Evolutionary conservation across 345 rosid species (phyloP).

Genomic region (Dipteronia dyeriana): DNA sequence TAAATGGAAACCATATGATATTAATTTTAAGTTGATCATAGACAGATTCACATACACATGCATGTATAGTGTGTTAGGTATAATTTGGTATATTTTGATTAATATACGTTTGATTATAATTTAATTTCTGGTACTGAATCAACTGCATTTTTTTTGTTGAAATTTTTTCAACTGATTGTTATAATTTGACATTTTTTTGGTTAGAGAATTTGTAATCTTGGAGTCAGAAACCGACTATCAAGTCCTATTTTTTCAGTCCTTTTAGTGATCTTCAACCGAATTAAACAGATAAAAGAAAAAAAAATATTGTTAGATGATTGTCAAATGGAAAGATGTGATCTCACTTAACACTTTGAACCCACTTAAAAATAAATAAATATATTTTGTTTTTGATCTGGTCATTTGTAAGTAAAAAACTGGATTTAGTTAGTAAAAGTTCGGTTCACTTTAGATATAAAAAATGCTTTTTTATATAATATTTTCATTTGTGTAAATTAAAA

Average conservation of each 20-base stretch:
- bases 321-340: neutral
- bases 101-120: neutral
- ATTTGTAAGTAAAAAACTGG: neutral
- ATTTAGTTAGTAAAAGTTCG: neutral
- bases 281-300: neutral
- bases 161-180: neutral
- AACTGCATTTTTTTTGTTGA: neutral
- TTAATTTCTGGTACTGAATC: constrained; percentile 14
- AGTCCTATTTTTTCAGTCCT: neutral
- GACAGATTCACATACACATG: neutral
- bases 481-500: neutral
- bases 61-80: constrained; percentile 20
- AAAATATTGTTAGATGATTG: neutral
- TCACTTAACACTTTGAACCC: constrained; percentile 7
- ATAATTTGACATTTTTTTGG: neutral
- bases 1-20: neutral
- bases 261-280: too few relatives aligned
- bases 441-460: neutral
- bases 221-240: too few relatives aligned
- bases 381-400: neutral
- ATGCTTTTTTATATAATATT: too few relatives aligned
- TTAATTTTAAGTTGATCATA: too few relatives aligned
- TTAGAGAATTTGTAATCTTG: neutral
- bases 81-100: constrained; percentile 7
- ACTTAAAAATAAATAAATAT: neutral